phyloP scores from a whole-genome alignment of 176 grass and related monocot species.

The Thinopyrum elongatum region DNA sequence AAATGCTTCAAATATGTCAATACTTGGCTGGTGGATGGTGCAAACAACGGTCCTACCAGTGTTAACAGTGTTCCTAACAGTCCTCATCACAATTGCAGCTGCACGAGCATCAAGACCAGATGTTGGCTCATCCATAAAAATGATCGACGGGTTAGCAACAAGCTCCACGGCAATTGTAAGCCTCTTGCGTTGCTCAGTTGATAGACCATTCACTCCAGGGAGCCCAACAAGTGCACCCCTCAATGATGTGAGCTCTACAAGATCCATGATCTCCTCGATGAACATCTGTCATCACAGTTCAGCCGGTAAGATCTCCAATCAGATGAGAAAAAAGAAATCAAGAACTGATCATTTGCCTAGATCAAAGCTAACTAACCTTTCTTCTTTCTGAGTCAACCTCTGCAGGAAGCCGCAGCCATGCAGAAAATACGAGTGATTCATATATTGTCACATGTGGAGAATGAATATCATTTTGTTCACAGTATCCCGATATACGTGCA shows the following conservation, averaged over 20 bases:
- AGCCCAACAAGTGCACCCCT: constrained; percentile 81
- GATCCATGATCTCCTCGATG: constrained; percentile 89
- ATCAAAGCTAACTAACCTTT: constrained; percentile 53
- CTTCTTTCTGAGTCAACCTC: constrained; percentile 54
- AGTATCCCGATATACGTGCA: constrained; percentile 91
- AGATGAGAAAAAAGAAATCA: constrained; percentile 24
- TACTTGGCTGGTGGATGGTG: constrained; percentile 98
- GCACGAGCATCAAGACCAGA: constrained; percentile 91
- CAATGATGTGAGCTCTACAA: constrained; percentile 76
- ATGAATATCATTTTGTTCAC: constrained; percentile 95
- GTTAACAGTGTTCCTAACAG: constrained; percentile 84
- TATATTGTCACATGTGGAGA: constrained; percentile 85
- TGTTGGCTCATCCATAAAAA: constrained; percentile 98
- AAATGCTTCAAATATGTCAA: constrained; percentile 97
- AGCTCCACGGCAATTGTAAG: constrained; percentile 94
- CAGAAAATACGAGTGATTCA: constrained; percentile 84
- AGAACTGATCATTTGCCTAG: constrained; percentile 15
- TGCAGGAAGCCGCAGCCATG: constrained; percentile 71
- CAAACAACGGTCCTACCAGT: constrained; percentile 92
- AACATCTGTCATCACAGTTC: constrained; percentile 62
- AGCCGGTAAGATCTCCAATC: constrained; percentile 20
- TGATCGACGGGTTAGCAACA: constrained; percentile 86
- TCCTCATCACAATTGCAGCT: constrained; percentile 94
- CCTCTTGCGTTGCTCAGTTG: constrained; percentile 90
- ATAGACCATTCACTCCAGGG: constrained; percentile 81